Conservation (phyloP, 306 rosid genomes). For the Ochetophila trinervis region DNA sequence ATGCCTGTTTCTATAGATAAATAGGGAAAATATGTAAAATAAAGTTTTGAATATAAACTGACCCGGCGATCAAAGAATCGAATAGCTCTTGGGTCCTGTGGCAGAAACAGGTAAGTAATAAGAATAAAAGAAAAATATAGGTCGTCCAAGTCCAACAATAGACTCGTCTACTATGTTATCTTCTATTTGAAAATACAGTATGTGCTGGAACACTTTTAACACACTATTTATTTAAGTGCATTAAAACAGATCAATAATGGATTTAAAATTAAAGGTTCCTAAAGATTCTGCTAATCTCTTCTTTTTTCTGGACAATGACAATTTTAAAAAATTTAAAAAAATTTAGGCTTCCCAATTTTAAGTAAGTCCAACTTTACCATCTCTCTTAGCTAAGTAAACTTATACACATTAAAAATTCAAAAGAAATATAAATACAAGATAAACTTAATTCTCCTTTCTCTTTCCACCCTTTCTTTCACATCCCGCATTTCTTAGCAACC, state of each 20-base stretch:
- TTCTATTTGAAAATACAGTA: too few species aligned
- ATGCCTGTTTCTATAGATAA: background rate
- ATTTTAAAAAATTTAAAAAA: too few species aligned
- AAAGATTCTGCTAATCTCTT: too few species aligned
- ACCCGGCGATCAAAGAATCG: slow-evolving; percentile 94
- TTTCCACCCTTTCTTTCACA: background rate
- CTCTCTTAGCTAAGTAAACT: background rate
- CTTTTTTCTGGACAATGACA: too few species aligned
- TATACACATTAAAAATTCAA: too few species aligned
- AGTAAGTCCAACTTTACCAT: background rate
- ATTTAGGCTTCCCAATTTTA: too few species aligned
- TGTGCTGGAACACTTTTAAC: too few species aligned
- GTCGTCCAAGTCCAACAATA: background rate
- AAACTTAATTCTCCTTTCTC: background rate
- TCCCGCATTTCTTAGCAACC: slow-evolving; percentile 4
- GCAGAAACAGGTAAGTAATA: slow-evolving; percentile 25
- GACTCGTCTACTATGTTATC: too few species aligned
- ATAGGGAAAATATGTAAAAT: background rate
- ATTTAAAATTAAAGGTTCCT: too few species aligned
- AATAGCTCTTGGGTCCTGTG: slow-evolving; percentile 88
- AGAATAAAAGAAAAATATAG: slow-evolving; percentile 1
- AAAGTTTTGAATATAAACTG: slow-evolving; percentile 28
- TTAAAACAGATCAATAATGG: too few species aligned
- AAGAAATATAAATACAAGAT: background rate
- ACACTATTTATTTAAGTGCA: too few species aligned